Evolutionary conservation across 495 filamentous ascomycete genomes (phyloP).

Genomic region (Peziza echinospora): DNA sequence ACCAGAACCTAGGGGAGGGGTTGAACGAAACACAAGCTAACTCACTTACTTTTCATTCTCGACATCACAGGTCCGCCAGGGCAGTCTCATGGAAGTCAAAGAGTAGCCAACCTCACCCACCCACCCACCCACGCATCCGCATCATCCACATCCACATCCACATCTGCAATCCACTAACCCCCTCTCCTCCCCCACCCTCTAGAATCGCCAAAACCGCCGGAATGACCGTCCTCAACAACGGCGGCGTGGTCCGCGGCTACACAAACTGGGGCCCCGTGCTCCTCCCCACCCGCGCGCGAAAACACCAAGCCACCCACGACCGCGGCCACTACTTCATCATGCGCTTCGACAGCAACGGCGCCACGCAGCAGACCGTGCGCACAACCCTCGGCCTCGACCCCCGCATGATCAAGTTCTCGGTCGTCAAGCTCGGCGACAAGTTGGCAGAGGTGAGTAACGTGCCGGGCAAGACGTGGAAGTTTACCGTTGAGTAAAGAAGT

Average conservation of each 20-base stretch:
- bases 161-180: constrained; percentile 48
- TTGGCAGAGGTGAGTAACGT: constrained; percentile 10
- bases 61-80: background rate
- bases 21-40: too few relatives aligned
- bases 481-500: too few relatives aligned
- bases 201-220: constrained; percentile 69
- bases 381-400: constrained; percentile 70
- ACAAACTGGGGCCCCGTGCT: constrained; percentile 86
- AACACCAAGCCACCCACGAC: constrained; percentile 58
- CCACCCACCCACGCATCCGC: background rate
- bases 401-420: constrained; percentile 63
- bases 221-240: constrained; percentile 54
- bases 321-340: constrained; percentile 91
- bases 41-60: too few relatives aligned
- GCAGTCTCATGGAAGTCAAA: background rate
- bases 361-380: constrained; percentile 48
- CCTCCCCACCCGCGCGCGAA: constrained; percentile 50
- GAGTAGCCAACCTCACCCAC: background rate
- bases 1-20: too few relatives aligned
- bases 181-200: constrained; percentile 1
- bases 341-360: constrained; percentile 63
- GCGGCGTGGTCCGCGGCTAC: constrained; percentile 78
- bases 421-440: constrained; percentile 60
- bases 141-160: constrained; percentile 35
- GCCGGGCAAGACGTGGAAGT: background rate